Percentiles rank a stretch among this genome's conserved stretches.
phyloP scores from a whole-genome alignment of 2,329 filamentous ascomycete genomes.

The Arthrobotrys iridis region DNA sequence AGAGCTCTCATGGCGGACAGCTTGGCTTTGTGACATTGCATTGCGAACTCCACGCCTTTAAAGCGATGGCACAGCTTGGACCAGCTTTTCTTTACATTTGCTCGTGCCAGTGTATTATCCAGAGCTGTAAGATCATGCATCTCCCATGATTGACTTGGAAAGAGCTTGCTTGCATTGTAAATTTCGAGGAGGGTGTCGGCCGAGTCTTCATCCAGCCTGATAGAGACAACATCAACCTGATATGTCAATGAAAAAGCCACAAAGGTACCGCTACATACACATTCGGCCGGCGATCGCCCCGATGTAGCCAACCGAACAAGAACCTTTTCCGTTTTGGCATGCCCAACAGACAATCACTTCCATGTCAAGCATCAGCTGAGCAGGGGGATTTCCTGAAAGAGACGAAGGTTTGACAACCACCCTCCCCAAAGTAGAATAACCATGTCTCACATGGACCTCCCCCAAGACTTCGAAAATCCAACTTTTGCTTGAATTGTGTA shows the following conservation, averaged over 20 bases:
- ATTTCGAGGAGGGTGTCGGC: neutral
- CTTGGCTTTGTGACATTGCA: no score
- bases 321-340: conserved; percentile 33
- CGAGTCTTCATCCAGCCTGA: neutral
- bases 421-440: conserved; percentile 28
- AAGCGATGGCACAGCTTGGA: no score
- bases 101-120: no score
- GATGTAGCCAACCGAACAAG: conserved; percentile 25
- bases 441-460: conserved; percentile 42
- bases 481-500: conserved; percentile 4
- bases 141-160: neutral
- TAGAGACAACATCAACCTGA: neutral
- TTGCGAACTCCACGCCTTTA: no score
- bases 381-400: conserved; percentile 36
- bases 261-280: conserved; percentile 13
- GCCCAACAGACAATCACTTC: conserved; percentile 31
- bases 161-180: no score
- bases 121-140: no score
- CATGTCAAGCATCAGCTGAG: neutral
- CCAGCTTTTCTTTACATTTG: no score
- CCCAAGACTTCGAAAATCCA: conserved; percentile 21
- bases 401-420: conserved; percentile 20
- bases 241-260: neutral
- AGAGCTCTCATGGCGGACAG: no score
- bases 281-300: conserved; percentile 46